Percentiles rank a stretch among this genome's conserved stretches.
These are phyloP conservation scores for Cyclotella atomus DNA, from an alignment of 108 stramenopile genomes.

Conservation along the genomic window DNA sequence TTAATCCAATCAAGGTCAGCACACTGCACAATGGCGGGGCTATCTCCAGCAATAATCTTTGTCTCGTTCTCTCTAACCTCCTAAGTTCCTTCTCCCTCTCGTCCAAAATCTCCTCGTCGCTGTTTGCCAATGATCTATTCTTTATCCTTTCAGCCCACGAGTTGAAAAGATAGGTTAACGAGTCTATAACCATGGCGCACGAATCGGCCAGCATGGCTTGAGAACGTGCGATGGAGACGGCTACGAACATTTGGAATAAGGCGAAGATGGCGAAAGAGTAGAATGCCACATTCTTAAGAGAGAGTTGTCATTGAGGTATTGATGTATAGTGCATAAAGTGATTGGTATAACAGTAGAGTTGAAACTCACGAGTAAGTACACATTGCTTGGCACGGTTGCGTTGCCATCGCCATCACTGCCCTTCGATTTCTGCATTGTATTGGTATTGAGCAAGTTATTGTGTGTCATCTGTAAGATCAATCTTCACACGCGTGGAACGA, in stretches of 20 bases:
- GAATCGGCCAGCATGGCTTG: constrained; percentile 52
- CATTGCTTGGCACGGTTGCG: constrained; percentile 18
- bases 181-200: constrained; percentile 73
- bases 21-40: constrained; percentile 77
- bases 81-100: constrained; percentile 27
- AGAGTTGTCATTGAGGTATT: not conserved
- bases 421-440: no score
- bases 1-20: constrained; percentile 63
- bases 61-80: constrained; percentile 28
- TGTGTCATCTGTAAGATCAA: no score
- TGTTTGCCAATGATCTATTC: constrained; percentile 27
- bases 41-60: constrained; percentile 65
- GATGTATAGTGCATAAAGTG: not conserved
- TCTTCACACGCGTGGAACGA: no score
- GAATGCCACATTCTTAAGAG: constrained; percentile 43
- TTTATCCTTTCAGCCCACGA: constrained; percentile 67
- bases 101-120: constrained; percentile 19
- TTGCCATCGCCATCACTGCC: no score
- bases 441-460: no score
- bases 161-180: constrained; percentile 74
- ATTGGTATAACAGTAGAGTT: not conserved
- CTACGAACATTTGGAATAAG: constrained; percentile 42
- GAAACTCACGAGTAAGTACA: constrained; percentile 26
- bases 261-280: constrained; percentile 47
- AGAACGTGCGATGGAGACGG: constrained; percentile 24